phyloP scores from a whole-genome alignment of 305 asterid genomes.

The Fraxinus paxiana region DNA sequence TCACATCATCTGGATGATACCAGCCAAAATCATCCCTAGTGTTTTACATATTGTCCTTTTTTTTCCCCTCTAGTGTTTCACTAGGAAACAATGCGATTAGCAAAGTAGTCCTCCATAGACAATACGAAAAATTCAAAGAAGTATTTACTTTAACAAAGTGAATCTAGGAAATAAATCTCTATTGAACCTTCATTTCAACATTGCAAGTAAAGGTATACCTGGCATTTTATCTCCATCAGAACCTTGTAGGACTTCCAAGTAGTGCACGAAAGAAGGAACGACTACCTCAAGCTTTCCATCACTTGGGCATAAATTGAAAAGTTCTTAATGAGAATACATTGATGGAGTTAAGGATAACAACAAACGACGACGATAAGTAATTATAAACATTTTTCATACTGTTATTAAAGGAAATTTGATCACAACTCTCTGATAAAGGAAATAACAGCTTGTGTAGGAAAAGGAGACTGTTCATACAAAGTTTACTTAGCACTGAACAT shows the following conservation, averaged over 20 bases:
- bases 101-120: neutral
- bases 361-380: neutral
- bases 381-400: neutral
- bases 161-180: neutral
- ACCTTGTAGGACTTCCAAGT: slow-evolving; percentile 96
- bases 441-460: slow-evolving; percentile 2
- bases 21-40: neutral
- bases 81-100: neutral
- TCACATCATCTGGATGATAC: slow-evolving; percentile 3
- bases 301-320: slow-evolving; percentile 36
- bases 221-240: slow-evolving; percentile 98
- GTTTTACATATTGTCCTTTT: neutral
- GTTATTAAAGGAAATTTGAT: neutral
- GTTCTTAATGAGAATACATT: slow-evolving; percentile 11
- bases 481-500: too few species aligned
- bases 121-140: neutral
- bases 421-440: neutral
- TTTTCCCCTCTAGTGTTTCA: neutral
- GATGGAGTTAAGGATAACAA: slow-evolving; percentile 8
- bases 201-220: slow-evolving; percentile 41
- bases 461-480: neutral
- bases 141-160: neutral
- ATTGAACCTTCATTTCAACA: slow-evolving; percentile 13
- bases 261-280: slow-evolving; percentile 94
- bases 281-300: slow-evolving; percentile 97